These are phyloP conservation scores for Monosporozyma siamensis DNA, from an alignment of 805 yeast genomes.

Conservation along the genomic window DNA sequence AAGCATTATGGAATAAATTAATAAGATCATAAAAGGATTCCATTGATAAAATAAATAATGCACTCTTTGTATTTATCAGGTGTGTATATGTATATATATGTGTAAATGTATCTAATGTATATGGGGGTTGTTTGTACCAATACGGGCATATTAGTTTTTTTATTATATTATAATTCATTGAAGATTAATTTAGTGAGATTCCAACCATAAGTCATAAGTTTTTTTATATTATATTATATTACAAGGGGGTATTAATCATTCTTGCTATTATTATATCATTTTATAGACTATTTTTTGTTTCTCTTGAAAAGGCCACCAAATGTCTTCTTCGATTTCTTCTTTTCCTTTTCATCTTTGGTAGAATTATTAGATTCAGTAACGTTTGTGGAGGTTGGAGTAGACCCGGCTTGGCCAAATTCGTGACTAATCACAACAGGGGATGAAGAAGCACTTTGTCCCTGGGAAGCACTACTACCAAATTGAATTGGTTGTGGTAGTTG, in stretches of 20 bases:
- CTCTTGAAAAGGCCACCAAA: constrained; percentile 23
- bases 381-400: not conserved
- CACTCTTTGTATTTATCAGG: too few relatives aligned
- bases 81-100: too few relatives aligned
- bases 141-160: not conserved
- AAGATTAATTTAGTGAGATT: too few relatives aligned
- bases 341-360: constrained; percentile 7
- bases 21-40: too few relatives aligned
- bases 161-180: not conserved
- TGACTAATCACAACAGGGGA: constrained; percentile 1
- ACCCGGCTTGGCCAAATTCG: not conserved
- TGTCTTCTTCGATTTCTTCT: constrained; percentile 23
- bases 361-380: constrained; percentile 3
- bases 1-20: too few relatives aligned
- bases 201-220: not conserved
- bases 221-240: not conserved
- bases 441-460: not conserved
- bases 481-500: not conserved
- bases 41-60: not conserved
- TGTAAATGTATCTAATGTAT: not conserved
- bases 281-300: constrained; percentile 14
- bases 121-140: not conserved
- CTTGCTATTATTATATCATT: too few relatives aligned
- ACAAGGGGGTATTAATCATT: not conserved
- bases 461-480: not conserved